A percentile compares a stretch with the other conserved stretches of the same genome.
These are phyloP conservation scores for Penicillium corylophilum DNA, from an alignment of 2,329 filamentous ascomycete species.

Conservation along the genomic window DNA sequence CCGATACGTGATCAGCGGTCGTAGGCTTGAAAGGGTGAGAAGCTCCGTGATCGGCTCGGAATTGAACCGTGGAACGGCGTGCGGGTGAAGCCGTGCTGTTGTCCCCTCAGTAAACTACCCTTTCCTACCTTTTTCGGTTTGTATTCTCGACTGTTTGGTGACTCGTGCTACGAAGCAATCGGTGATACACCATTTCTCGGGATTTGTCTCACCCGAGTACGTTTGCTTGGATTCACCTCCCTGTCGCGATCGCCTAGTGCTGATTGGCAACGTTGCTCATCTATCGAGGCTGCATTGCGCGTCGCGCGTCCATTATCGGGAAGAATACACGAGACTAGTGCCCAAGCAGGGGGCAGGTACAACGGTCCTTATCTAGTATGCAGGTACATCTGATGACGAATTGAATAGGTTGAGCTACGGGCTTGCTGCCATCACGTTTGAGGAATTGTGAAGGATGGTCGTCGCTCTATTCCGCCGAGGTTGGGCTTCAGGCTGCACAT, in stretches of 20 bases:
- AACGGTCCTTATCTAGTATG: not conserved
- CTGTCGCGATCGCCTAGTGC: not conserved
- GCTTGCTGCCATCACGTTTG: not conserved
- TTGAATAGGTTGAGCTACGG: not conserved
- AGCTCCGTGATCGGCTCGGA: conserved; percentile 10
- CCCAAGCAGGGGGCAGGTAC: conserved; percentile 1
- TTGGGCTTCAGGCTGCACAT: not conserved
- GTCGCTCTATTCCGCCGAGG: not conserved
- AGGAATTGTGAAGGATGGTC: not conserved
- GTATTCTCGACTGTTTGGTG: not conserved
- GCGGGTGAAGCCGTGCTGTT: not conserved
- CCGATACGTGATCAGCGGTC: conserved; percentile 15
- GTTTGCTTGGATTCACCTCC: conserved; percentile 11
- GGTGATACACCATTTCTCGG: not conserved
- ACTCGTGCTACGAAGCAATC: not conserved
- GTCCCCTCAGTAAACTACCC: not conserved
- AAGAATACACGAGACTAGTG: conserved; percentile 17
- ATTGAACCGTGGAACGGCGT: conserved; percentile 10
- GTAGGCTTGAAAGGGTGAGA: conserved; percentile 10
- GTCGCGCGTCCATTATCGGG: conserved; percentile 1
- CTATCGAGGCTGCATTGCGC: not conserved
- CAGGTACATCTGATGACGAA: not conserved
- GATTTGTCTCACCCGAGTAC: conserved; percentile 1
- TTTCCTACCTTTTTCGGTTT: not conserved
- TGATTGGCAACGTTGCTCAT: conserved; percentile 6